Evolutionary conservation across 805 yeast species (phyloP).

Genomic region (Wickerhamiella vanderwaltii): DNA sequence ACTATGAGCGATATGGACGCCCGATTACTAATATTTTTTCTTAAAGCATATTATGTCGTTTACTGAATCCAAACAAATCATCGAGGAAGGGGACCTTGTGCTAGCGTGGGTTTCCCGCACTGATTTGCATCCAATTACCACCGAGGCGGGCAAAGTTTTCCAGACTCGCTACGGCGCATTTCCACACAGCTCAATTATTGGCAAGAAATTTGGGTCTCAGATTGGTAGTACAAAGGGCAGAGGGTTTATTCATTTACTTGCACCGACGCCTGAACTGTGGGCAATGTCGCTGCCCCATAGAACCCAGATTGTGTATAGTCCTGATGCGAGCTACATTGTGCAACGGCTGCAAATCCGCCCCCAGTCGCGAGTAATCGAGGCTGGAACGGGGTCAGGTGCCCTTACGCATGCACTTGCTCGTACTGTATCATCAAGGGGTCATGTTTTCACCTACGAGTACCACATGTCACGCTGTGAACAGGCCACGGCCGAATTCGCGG

Average conservation of each 20-base stretch:
- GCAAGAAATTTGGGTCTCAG: constrained; percentile 72
- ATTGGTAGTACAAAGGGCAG: constrained; percentile 51
- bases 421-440: constrained; percentile 49
- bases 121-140: constrained; percentile 59
- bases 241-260: constrained; percentile 75
- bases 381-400: constrained; percentile 97
- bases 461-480: constrained; percentile 73
- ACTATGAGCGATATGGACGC: too few species aligned
- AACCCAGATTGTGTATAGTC: constrained; percentile 94
- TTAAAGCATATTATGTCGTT: constrained; percentile 44
- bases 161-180: constrained; percentile 86
- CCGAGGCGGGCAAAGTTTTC: constrained; percentile 46
- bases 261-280: constrained; percentile 95
- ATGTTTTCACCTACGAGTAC: constrained; percentile 76
- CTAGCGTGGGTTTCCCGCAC: constrained; percentile 76
- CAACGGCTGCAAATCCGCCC: constrained; percentile 66
- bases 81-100: constrained; percentile 78
- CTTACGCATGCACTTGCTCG: constrained; percentile 88
- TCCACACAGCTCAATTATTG: constrained; percentile 75
- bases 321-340: constrained; percentile 83
- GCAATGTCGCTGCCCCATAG: constrained; percentile 90
- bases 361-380: constrained; percentile 77
- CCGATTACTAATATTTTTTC: background rate
- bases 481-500: constrained; percentile 63
- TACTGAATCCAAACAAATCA: constrained; percentile 46